Evolutionary conservation across 1,284 basidiomycete species (phyloP).

Genomic region (Papiliotrema flavescens): DNA sequence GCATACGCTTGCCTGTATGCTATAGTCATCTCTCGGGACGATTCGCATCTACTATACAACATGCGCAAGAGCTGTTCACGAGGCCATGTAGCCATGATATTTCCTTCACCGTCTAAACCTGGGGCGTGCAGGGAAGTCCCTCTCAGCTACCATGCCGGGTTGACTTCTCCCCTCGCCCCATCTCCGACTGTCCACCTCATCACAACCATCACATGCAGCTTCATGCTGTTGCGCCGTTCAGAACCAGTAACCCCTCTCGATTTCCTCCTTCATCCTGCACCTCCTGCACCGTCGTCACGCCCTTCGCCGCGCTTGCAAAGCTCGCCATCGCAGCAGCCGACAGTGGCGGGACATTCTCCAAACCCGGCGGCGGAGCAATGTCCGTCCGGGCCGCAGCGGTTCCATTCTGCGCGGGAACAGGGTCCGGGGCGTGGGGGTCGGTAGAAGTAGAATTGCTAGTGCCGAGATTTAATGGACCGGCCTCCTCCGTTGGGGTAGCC

Average conservation of each 20-base stretch:
- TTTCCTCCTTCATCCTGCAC: slow-evolving; percentile 8
- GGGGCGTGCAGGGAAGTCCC: no score
- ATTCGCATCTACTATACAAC: no score
- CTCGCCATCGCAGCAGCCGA: slow-evolving; percentile 34
- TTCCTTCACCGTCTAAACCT: no score
- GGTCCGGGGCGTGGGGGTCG: background rate
- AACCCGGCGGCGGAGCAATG: slow-evolving; percentile 34
- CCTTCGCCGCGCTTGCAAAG: slow-evolving; percentile 41
- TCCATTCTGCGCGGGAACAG: background rate
- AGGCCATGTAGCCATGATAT: no score
- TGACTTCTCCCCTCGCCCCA: no score
- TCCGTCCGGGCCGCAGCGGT: slow-evolving; percentile 7
- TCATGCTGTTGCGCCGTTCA: slow-evolving; percentile 4
- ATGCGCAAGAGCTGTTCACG: no score
- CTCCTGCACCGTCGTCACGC: slow-evolving; percentile 29
- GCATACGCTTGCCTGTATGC: no score
- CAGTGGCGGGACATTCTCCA: slow-evolving; percentile 33
- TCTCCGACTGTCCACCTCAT: no score
- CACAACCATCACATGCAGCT: no score
- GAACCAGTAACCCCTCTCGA: slow-evolving; percentile 13
- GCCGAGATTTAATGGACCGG: no score
- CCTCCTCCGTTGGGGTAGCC: slow-evolving; percentile 17
- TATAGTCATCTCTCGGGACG: no score
- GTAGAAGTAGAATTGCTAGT: background rate
- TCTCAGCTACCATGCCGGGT: no score